Conservation (phyloP, 2,329 filamentous ascomycete genomes). For the Escovopsis weberi region DNA sequence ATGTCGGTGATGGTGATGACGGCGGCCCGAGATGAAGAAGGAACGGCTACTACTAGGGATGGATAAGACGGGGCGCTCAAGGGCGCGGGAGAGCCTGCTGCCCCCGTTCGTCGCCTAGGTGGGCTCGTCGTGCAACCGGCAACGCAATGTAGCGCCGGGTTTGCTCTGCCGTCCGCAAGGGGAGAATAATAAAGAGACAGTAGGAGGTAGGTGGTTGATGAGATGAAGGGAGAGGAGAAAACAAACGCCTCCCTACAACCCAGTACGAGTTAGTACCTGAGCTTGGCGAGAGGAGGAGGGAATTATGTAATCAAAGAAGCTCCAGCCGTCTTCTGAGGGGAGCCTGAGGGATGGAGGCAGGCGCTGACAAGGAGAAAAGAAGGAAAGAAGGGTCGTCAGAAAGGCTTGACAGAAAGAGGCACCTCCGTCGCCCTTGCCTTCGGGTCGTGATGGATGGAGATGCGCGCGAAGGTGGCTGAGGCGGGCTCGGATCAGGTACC, state of each 20-base stretch:
- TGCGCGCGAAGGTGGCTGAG: too few relatives aligned
- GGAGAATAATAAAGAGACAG: too few relatives aligned
- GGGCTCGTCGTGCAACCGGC: conserved; percentile 4
- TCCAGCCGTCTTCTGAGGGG: too few relatives aligned
- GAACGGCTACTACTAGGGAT: not conserved
- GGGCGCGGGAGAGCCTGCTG: not conserved
- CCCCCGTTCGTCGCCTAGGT: not conserved
- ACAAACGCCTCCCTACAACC: not conserved
- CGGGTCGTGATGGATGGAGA: too few relatives aligned
- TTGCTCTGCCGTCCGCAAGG: not conserved
- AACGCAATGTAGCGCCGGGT: not conserved
- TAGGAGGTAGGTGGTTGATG: too few relatives aligned
- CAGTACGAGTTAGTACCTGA: too few relatives aligned
- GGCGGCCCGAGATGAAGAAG: not conserved
- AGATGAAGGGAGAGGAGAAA: not conserved
- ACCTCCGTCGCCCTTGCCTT: too few relatives aligned
- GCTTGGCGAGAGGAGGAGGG: not conserved
- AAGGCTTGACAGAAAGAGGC: too few relatives aligned
- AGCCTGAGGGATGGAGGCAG: not conserved
- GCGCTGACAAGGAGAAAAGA: conserved; percentile 4
- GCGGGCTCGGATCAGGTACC: too few relatives aligned
- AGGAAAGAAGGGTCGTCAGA: not conserved
- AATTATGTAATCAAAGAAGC: not conserved
- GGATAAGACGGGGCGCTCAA: not conserved
- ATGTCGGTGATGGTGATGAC: too few relatives aligned